A percentile compares a stretch with the other conserved stretches of the same genome.
Conservation (phyloP, 768 basidiomycete species). For the Trametopsis cervina region DNA sequence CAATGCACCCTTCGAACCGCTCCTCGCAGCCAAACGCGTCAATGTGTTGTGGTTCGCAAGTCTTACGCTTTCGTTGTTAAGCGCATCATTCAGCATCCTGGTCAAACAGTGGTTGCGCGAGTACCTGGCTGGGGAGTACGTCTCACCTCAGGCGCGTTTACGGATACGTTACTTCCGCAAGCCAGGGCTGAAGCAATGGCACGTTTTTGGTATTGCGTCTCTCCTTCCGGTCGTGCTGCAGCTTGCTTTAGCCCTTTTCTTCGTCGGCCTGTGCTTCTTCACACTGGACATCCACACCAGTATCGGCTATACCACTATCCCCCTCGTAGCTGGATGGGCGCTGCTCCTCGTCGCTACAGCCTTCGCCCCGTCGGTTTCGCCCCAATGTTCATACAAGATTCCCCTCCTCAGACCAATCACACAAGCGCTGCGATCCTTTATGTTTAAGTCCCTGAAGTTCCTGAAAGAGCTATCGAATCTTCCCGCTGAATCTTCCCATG, state of each 20-base stretch:
- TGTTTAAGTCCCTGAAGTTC: too few species aligned
- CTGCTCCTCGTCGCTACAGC: background rate
- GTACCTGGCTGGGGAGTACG: background rate
- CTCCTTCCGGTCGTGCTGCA: conserved; percentile 3
- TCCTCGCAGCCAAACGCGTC: background rate
- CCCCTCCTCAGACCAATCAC: background rate
- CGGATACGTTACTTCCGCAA: background rate
- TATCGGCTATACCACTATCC: background rate
- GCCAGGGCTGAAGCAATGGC: background rate
- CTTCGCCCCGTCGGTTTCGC: background rate
- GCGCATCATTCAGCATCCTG: conserved; percentile 5
- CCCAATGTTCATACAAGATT: conserved; percentile 2
- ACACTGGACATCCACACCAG: background rate
- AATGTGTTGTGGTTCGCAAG: conserved; percentile 9
- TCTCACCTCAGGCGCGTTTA: background rate
- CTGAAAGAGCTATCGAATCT: background rate
- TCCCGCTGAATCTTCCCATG: background rate
- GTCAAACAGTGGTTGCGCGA: conserved; percentile 8
- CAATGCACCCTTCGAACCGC: background rate
- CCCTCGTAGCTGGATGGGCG: conserved; percentile 2
- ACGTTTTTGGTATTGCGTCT: conserved; percentile 4
- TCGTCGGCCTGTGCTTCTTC: conserved; percentile 4
- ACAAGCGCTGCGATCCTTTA: background rate
- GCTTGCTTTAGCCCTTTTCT: conserved; percentile 2
- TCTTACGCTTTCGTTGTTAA: conserved; percentile 3